Base-by-base conservation (phyloP, 1,139 yeast species). In the Arxiozyma telluris region DNA sequence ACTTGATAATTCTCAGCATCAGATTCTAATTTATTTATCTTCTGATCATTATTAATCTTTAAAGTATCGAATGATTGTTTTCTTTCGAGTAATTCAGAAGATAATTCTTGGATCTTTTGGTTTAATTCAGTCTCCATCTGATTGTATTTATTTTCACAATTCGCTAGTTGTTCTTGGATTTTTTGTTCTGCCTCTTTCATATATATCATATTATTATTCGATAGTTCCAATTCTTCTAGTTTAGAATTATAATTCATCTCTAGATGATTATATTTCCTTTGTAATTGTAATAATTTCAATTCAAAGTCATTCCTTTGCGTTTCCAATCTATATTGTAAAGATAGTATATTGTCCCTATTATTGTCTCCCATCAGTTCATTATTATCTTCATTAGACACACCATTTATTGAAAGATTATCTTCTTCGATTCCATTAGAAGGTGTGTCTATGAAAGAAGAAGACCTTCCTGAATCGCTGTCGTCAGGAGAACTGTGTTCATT, bases 401-500 rank as follows among this genome's bases (percentile, higher is more conserved):
- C 27, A 11, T 15, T 15, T 3, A 21, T 9, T 15, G n/a, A 1
- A 12, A 42, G n/a, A 7, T 47, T 50, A 27, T 20, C 41, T 25
- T 48, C 47, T 38, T 27, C 41, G 41, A 27, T 21, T 8, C 39
- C 48, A 18, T 53, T 25, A 17, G 50, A 42, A 2, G 80, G 80
- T 44, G 71, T 66, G 53, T 76, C 78, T 20, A 77, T 58, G 61
- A 78, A 77, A 0, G 81, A 79, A 6, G 80, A 77, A 42, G 80
- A 77, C 49, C 73, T 76, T 52, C 73, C 69, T 2, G 49, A 34
- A 22, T 46, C 49, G 38, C 8, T 22, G 3, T 34, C n/a, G 8
- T 34, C 8, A 34, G n/a, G 6, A 34, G 39, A 15, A 8, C 8
- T 34, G 39, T 25, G 20, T 12, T 21, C 49, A 27, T 46, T 41